Percentiles rank a stretch among this genome's conserved stretches.
Conservation (phyloP, 2,329 filamentous ascomycete species). For the Ascochyta koolunga region DNA sequence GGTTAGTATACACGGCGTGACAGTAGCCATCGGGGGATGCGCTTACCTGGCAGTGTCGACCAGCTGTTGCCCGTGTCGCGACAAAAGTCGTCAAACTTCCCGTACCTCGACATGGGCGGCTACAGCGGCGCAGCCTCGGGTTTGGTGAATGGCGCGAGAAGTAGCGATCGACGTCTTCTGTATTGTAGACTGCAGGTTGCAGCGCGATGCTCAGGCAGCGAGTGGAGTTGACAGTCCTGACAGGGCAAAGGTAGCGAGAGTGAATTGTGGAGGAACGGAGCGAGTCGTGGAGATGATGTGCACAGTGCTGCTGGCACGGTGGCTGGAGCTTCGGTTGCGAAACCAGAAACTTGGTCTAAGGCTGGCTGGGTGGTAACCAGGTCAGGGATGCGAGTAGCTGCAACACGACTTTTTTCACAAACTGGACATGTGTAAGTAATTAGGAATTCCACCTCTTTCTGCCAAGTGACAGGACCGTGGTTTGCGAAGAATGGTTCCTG, state of each 20-base stretch:
- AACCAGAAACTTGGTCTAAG: constrained; percentile 12
- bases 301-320: constrained; percentile 17
- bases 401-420: constrained; percentile 24
- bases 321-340: constrained; percentile 14
- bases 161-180: constrained; percentile 6
- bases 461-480: neutral
- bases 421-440: too few species aligned
- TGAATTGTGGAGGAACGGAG: constrained; percentile 23
- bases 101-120: constrained; percentile 44
- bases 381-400: constrained; percentile 24
- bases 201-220: constrained; percentile 19
- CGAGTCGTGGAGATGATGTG: constrained; percentile 26
- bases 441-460: too few species aligned
- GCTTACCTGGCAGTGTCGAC: constrained; percentile 50
- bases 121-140: constrained; percentile 36
- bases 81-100: constrained; percentile 55
- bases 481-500: neutral
- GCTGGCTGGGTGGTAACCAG: constrained; percentile 17
- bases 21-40: neutral
- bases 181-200: too few species aligned
- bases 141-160: neutral
- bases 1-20: constrained; percentile 33
- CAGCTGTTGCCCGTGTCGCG: constrained; percentile 53
- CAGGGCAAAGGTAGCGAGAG: constrained; percentile 23
- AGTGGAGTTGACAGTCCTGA: constrained; percentile 15